A percentile compares a stretch with the other conserved stretches of the same genome.
phyloP scores from a whole-genome alignment of 2,329 filamentous ascomycete genomes.

The Paecilomyces sp. region DNA sequence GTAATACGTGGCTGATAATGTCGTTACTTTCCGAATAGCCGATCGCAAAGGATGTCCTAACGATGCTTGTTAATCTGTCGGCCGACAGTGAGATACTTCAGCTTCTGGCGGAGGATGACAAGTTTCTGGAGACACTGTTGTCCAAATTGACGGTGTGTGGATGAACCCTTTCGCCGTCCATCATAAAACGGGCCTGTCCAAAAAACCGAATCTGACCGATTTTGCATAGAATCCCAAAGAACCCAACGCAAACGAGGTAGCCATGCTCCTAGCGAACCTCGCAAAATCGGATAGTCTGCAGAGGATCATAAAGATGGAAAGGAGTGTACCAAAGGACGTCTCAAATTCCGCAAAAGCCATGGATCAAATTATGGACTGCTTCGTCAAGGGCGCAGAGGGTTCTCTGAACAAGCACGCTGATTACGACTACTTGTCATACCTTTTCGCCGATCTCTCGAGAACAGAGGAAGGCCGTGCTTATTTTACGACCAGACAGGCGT shows the following conservation, averaged over 20 bases:
- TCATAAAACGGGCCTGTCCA: neutral
- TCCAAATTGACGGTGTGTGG: conserved; percentile 64
- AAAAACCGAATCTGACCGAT: neutral
- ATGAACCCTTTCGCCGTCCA: neutral
- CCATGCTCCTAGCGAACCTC: conserved; percentile 91
- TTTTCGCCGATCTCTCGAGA: conserved; percentile 89
- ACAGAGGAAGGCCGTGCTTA: conserved; percentile 67
- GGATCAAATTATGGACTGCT: conserved; percentile 90
- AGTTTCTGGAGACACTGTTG: conserved; percentile 69
- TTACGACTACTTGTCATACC: conserved; percentile 88
- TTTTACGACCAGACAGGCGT: conserved; percentile 65
- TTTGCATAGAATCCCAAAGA: conserved; percentile 49
- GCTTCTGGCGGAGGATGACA: conserved; percentile 67
- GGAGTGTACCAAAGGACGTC: conserved; percentile 61
- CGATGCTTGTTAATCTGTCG: conserved; percentile 72
- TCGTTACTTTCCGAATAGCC: conserved; percentile 43
- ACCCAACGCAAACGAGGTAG: conserved; percentile 71
- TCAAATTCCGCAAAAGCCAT: conserved; percentile 66
- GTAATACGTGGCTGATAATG: conserved; percentile 1
- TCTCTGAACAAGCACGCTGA: conserved; percentile 77
- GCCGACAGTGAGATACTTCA: conserved; percentile 71
- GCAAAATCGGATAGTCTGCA: conserved; percentile 71
- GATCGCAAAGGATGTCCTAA: conserved; percentile 89
- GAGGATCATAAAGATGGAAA: conserved; percentile 60
- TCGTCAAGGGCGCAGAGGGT: conserved; percentile 82